phyloP scores from a whole-genome alignment of 441 rosid genomes.

The Adansonia rubrostipa region DNA sequence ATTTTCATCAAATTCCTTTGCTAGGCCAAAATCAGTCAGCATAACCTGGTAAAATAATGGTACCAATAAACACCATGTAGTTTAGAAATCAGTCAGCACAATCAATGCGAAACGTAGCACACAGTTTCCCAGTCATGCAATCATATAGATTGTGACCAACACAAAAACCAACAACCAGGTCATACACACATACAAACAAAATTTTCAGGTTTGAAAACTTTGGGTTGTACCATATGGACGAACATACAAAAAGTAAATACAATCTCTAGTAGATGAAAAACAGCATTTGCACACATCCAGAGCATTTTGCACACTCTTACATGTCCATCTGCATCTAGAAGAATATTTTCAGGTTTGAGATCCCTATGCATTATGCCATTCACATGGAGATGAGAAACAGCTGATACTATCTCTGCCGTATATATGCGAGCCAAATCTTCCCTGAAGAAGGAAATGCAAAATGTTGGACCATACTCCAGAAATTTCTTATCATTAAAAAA shows the following conservation, averaged over 20 bases:
- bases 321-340: conserved; percentile 87
- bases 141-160: conserved; percentile 10
- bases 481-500: conserved; percentile 1
- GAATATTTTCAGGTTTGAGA: conserved; percentile 95
- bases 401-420: conserved; percentile 91
- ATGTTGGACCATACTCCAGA: not conserved
- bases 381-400: conserved; percentile 89
- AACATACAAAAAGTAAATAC: conserved; percentile 75
- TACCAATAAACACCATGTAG: conserved; percentile 3
- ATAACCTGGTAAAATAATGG: conserved; percentile 43
- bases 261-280: conserved; percentile 44
- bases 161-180: conserved; percentile 53
- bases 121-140: not conserved
- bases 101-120: conserved; percentile 17
- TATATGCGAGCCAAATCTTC: conserved; percentile 95
- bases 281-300: not conserved
- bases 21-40: conserved; percentile 93
- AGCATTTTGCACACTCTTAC: conserved; percentile 30
- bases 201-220: conserved; percentile 71
- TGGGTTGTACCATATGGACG: conserved; percentile 80
- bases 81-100: not conserved
- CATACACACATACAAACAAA: conserved; percentile 54
- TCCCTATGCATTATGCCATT: conserved; percentile 98
- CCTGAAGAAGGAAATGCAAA: conserved; percentile 43
- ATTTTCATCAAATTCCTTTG: conserved; percentile 84